A percentile compares a stretch with the other conserved stretches of the same genome.
These are phyloP conservation scores for Suillus weaverae DNA, from an alignment of 768 basidiomycete genomes.

Conservation along the genomic window DNA sequence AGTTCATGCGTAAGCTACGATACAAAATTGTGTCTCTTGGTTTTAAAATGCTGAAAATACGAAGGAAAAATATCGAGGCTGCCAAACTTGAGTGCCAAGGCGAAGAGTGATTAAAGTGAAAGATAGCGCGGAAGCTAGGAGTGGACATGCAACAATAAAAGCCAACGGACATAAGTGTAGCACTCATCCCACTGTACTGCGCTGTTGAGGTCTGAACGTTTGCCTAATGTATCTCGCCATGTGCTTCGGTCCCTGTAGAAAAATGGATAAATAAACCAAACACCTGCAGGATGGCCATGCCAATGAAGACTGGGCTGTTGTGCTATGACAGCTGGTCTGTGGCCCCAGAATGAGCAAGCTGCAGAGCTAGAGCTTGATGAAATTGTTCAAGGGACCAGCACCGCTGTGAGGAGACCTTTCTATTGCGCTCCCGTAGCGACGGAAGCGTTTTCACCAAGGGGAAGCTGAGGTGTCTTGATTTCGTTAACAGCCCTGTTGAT, in stretches of 20 bases:
- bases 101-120: slow-evolving; percentile 5
- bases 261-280: slow-evolving; percentile 34
- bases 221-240: slow-evolving; percentile 21
- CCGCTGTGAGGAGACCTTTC: slow-evolving; percentile 14
- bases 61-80: slow-evolving; percentile 12
- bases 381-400: slow-evolving; percentile 7
- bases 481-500: slow-evolving; percentile 43
- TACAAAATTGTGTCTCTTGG: slow-evolving; percentile 26
- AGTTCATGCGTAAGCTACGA: slow-evolving; percentile 35
- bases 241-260: slow-evolving; percentile 31
- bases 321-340: slow-evolving; percentile 6
- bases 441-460: slow-evolving; percentile 61
- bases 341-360: slow-evolving; percentile 7
- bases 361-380: slow-evolving; percentile 5
- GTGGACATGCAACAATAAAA: slow-evolving; percentile 15
- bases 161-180: slow-evolving; percentile 19
- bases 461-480: slow-evolving; percentile 59
- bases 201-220: slow-evolving; percentile 13
- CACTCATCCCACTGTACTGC: slow-evolving; percentile 16
- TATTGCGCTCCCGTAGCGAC: slow-evolving; percentile 47
- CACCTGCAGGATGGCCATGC: slow-evolving; percentile 12
- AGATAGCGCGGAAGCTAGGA: slow-evolving; percentile 6
- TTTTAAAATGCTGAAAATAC: slow-evolving; percentile 21
- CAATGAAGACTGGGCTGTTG: slow-evolving; percentile 17
- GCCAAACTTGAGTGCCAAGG: slow-evolving; percentile 3